phyloP scores from a whole-genome alignment of 2,329 filamentous ascomycete genomes.

The Arthroderma sp. region DNA sequence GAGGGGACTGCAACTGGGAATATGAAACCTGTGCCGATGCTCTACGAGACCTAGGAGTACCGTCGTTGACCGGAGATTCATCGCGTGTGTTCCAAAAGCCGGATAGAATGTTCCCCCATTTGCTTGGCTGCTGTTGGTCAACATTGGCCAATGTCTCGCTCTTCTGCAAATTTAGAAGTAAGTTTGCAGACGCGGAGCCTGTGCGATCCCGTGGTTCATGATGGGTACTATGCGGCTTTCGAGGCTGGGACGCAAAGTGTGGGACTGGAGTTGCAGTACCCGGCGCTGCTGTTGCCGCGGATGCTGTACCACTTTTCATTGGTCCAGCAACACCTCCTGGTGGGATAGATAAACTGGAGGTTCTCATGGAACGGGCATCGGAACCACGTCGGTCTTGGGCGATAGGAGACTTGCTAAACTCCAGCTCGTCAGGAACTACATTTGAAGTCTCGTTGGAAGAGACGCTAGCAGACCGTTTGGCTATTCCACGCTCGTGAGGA shows the following conservation, averaged over 20 bases:
- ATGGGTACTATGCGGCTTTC: conserved; percentile 18
- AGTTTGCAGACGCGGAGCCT: conserved; percentile 42
- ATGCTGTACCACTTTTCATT: conserved; percentile 39
- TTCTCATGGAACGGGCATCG: conserved; percentile 34
- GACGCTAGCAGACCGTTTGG: conserved; percentile 33
- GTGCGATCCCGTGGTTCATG: conserved; percentile 21
- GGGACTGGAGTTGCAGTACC: conserved; percentile 41
- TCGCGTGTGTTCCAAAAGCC: conserved; percentile 43
- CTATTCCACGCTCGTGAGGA: conserved; percentile 23
- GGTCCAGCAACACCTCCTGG: conserved; percentile 26
- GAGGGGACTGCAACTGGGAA: not conserved
- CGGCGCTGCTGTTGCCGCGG: conserved; percentile 42
- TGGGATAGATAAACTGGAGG: conserved; percentile 35
- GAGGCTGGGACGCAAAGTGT: conserved; percentile 39
- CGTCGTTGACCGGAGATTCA: not conserved
- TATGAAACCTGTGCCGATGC: not conserved
- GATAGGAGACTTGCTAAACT: conserved; percentile 19
- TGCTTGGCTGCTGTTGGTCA: conserved; percentile 35
- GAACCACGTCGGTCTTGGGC: conserved; percentile 28
- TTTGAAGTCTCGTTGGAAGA: conserved; percentile 34
- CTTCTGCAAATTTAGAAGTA: conserved; percentile 43
- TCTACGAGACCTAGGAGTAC: not conserved
- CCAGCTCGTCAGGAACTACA: conserved; percentile 25
- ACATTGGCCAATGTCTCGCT: conserved; percentile 42
- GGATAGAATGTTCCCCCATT: conserved; percentile 47